A percentile compares a stretch with the other conserved stretches of the same genome.
Evolutionary conservation across 495 filamentous ascomycete species (phyloP).

Genomic region (Hypoxylon rickii): DNA sequence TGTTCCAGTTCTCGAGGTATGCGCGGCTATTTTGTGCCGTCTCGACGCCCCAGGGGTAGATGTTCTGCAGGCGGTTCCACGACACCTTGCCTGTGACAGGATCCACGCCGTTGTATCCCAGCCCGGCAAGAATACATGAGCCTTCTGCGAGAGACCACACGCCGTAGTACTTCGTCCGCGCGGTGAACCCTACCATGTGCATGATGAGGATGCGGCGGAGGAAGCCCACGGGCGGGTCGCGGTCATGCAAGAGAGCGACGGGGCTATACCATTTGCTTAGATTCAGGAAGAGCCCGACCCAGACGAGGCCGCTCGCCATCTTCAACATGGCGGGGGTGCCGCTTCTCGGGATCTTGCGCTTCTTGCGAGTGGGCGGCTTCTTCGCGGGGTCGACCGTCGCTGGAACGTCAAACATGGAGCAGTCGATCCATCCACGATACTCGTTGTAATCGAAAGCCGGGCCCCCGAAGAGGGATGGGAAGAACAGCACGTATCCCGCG

Average conservation of each 20-base stretch:
- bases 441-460: constrained; percentile 94
- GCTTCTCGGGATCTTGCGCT: constrained; percentile 92
- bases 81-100: constrained; percentile 76
- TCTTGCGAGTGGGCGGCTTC: constrained; percentile 82
- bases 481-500: constrained; percentile 89
- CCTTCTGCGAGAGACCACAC: constrained; percentile 94
- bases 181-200: constrained; percentile 79
- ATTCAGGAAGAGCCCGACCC: constrained; percentile 81
- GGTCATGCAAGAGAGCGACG: constrained; percentile 61
- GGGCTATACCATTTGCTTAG: constrained; percentile 68
- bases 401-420: constrained; percentile 89
- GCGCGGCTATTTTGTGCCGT: constrained; percentile 86
- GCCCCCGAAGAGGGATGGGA: constrained; percentile 83
- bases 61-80: constrained; percentile 89
- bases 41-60: constrained; percentile 82
- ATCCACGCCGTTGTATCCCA: constrained; percentile 94
- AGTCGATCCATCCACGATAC: constrained; percentile 90
- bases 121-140: constrained; percentile 88
- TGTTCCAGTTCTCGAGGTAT: constrained; percentile 93
- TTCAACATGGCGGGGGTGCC: constrained; percentile 84
- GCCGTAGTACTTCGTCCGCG: constrained; percentile 91
- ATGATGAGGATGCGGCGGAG: constrained; percentile 72
- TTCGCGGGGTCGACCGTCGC: constrained; percentile 76
- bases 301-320: constrained; percentile 68
- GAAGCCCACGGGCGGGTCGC: constrained; percentile 69